These are phyloP conservation scores for Xylaria sp. DNA, from an alignment of 2,329 filamentous ascomycete species.

Conservation along the genomic window DNA sequence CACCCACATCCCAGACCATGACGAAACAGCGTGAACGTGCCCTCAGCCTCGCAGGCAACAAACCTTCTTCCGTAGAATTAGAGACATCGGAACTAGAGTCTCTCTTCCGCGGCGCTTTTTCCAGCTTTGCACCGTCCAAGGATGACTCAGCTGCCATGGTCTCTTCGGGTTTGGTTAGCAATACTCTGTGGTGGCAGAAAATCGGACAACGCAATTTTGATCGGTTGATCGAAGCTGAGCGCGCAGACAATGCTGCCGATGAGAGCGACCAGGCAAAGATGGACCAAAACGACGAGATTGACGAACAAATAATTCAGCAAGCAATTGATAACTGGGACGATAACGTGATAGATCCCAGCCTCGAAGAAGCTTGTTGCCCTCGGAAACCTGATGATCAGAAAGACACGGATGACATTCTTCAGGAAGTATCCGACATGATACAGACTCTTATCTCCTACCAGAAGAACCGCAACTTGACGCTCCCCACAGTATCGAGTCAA, in stretches of 20 bases:
- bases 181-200: constrained; percentile 76
- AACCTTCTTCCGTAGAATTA: constrained; percentile 60
- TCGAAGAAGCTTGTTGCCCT: constrained; percentile 57
- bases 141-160: constrained; percentile 76
- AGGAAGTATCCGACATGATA: constrained; percentile 76
- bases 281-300: constrained; percentile 47
- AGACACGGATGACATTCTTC: constrained; percentile 71
- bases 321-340: constrained; percentile 65
- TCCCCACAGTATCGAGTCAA: constrained; percentile 64
- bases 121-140: constrained; percentile 76
- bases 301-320: constrained; percentile 59
- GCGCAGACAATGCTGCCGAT: constrained; percentile 43
- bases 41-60: constrained; percentile 67
- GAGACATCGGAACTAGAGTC: constrained; percentile 73
- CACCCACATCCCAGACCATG: constrained; percentile 58
- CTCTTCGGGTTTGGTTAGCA: constrained; percentile 68
- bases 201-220: constrained; percentile 70
- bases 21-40: constrained; percentile 74
- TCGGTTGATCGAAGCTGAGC: constrained; percentile 63
- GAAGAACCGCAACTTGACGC: constrained; percentile 74
- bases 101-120: constrained; percentile 77
- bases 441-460: constrained; percentile 80
- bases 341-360: constrained; percentile 60
- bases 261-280: constrained; percentile 41
- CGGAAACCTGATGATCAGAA: constrained; percentile 60